Evolutionary conservation across 345 rosid species (phyloP).

Genomic region (Mangifera indica): DNA sequence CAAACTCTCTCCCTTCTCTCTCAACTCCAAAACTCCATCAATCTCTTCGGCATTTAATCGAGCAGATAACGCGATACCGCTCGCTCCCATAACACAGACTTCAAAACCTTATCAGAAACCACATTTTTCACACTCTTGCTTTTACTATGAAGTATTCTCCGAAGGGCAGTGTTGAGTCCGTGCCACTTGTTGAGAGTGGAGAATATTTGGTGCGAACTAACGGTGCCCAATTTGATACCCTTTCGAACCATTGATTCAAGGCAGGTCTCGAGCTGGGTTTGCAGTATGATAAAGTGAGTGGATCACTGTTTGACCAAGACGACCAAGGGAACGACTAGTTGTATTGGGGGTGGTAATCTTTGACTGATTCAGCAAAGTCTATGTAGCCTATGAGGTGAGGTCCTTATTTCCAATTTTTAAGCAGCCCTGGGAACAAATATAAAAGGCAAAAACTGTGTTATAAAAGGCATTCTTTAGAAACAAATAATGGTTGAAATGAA

Average conservation of each 20-base stretch:
- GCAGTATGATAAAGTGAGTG: slow-evolving; percentile 56
- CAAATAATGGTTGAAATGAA: too few species aligned
- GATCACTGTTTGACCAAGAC: slow-evolving; percentile 76
- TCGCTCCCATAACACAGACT: slow-evolving; percentile 70
- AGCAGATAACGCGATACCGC: slow-evolving; percentile 66
- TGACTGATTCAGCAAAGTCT: slow-evolving; percentile 77
- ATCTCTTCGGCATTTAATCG: slow-evolving; percentile 71
- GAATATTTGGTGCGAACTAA: slow-evolving; percentile 79
- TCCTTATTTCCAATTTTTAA: slow-evolving; percentile 77
- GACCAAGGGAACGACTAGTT: slow-evolving; percentile 75
- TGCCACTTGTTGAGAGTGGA: slow-evolving; percentile 82
- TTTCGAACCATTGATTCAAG: slow-evolving; percentile 78
- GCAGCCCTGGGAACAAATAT: slow-evolving; percentile 50
- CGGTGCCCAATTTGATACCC: slow-evolving; percentile 67
- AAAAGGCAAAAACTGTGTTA: background rate
- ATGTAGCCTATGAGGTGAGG: slow-evolving; percentile 84
- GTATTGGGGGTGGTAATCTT: slow-evolving; percentile 71
- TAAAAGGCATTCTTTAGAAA: too few species aligned
- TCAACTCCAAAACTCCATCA: slow-evolving; percentile 56
- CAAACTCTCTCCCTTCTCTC: slow-evolving; percentile 52
- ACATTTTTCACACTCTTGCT: slow-evolving; percentile 29
- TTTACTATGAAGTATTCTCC: slow-evolving; percentile 37
- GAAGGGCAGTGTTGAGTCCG: slow-evolving; percentile 58
- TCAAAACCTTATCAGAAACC: slow-evolving; percentile 49
- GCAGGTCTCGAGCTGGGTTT: slow-evolving; percentile 78